A percentile compares a stretch with the other conserved stretches of the same genome.
Conservation (phyloP, 83 land plant genomes). For the Picea engelmannii region DNA sequence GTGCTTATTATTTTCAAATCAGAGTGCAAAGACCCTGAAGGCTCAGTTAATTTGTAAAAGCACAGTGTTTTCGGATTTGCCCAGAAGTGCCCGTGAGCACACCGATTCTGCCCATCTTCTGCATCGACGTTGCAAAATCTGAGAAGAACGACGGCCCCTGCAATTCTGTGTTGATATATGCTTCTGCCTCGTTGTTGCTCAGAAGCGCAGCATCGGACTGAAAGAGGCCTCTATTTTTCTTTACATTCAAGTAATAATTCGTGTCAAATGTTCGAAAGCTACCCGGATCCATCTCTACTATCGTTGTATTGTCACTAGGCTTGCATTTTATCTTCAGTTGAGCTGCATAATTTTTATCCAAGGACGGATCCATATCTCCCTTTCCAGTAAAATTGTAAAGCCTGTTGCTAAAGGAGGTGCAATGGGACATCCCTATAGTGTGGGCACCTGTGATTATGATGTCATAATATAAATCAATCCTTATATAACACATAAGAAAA, state of each 20-base stretch:
- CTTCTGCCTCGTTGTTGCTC: conserved; percentile 11
- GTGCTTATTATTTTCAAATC: too few relatives aligned
- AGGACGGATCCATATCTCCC: conserved; percentile 23
- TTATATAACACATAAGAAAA: too few relatives aligned
- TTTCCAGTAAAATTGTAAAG: conserved; percentile 26
- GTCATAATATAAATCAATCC: too few relatives aligned
- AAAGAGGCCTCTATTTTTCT: conserved; percentile 11
- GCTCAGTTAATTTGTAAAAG: conserved; percentile 25
- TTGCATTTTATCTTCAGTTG: conserved; percentile 14
- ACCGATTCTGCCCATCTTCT: conserved; percentile 50
- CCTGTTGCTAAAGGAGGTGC: conserved; percentile 16
- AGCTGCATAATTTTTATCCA: conserved; percentile 18
- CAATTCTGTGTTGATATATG: conserved; percentile 11
- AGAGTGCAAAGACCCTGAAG: background rate
- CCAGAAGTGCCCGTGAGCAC: conserved; percentile 48
- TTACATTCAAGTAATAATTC: conserved; percentile 4
- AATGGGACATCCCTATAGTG: conserved; percentile 27
- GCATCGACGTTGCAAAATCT: conserved; percentile 47
- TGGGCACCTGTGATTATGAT: conserved; percentile 24
- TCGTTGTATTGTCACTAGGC: background rate
- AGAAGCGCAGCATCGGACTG: conserved; percentile 17
- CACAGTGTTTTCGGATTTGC: conserved; percentile 51
- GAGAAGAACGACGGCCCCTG: conserved; percentile 27
- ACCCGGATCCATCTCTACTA: conserved; percentile 9
- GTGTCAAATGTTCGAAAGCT: conserved; percentile 8